These are phyloP conservation scores for Fusarium dlaminii DNA, from an alignment of 2,329 filamentous ascomycete genomes.

Conservation along the genomic window DNA sequence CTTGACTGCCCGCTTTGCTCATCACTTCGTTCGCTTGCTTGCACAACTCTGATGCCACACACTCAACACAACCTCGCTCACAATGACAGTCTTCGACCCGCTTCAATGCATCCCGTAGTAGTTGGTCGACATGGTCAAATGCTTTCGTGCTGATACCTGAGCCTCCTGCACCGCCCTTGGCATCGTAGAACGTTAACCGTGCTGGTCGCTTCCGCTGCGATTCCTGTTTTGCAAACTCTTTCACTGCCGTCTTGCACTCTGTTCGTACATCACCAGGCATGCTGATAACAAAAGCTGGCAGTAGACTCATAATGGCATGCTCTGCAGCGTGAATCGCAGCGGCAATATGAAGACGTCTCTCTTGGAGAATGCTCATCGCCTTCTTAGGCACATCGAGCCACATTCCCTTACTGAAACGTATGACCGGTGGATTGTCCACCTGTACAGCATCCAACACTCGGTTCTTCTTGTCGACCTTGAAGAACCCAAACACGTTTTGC, in stretches of 20 bases:
- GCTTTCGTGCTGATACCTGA: conserved; percentile 91
- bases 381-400: conserved; percentile 90
- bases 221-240: conserved; percentile 81
- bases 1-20: conserved; percentile 87
- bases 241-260: conserved; percentile 89
- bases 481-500: conserved; percentile 93
- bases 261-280: conserved; percentile 93
- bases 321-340: conserved; percentile 95
- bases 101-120: conserved; percentile 79
- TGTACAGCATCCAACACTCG: conserved; percentile 91
- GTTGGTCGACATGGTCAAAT: conserved; percentile 87
- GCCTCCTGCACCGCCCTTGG: conserved; percentile 85
- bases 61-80: conserved; percentile 85
- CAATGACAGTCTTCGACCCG: conserved; percentile 82
- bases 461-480: conserved; percentile 89
- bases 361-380: conserved; percentile 81
- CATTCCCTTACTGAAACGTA: conserved; percentile 86
- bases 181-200: conserved; percentile 91
- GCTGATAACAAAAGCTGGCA: conserved; percentile 90
- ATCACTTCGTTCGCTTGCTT: conserved; percentile 90
- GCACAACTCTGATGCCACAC: conserved; percentile 85
- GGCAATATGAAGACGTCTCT: conserved; percentile 78
- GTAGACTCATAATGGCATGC: conserved; percentile 85
- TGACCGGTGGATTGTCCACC: conserved; percentile 91
- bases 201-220: conserved; percentile 83